Conservation (phyloP, 805 yeast genomes). For the Grigorovia humatica region DNA sequence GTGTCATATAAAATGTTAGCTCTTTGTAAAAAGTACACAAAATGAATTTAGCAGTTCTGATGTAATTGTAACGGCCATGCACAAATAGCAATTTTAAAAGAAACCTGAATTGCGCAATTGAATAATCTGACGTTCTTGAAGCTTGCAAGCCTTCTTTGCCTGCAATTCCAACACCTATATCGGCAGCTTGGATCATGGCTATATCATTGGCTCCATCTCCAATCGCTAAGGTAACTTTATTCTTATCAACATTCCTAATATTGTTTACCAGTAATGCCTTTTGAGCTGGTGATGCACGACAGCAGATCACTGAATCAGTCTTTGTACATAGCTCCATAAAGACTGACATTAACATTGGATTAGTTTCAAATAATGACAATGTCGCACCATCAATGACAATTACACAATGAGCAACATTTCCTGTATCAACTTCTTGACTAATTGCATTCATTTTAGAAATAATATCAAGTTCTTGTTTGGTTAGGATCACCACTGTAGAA, state of each 20-base stretch:
- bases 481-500: slow-evolving; percentile 72
- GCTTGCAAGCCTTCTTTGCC: slow-evolving; percentile 97
- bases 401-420: slow-evolving; percentile 85
- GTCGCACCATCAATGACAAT: slow-evolving; percentile 94
- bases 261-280: slow-evolving; percentile 81
- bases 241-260: slow-evolving; percentile 60
- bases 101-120: slow-evolving; percentile 89
- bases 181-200: slow-evolving; percentile 98
- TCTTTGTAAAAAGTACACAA: slow-evolving; percentile 93
- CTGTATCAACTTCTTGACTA: slow-evolving; percentile 58
- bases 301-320: slow-evolving; percentile 85
- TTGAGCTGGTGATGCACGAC: slow-evolving; percentile 96
- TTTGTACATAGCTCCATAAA: slow-evolving; percentile 79
- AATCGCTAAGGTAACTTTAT: slow-evolving; percentile 80
- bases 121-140: slow-evolving; percentile 86
- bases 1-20: slow-evolving; percentile 78
- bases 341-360: slow-evolving; percentile 57
- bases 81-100: slow-evolving; percentile 75
- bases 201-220: slow-evolving; percentile 99
- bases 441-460: slow-evolving; percentile 65
- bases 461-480: slow-evolving; percentile 46
- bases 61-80: slow-evolving; percentile 92
- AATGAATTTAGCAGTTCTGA: slow-evolving; percentile 84
- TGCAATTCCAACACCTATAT: slow-evolving; percentile 93
- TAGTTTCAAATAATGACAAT: slow-evolving; percentile 58